phyloP scores from a whole-genome alignment of 441 rosid species.

The Gossypium schwendimanii region DNA sequence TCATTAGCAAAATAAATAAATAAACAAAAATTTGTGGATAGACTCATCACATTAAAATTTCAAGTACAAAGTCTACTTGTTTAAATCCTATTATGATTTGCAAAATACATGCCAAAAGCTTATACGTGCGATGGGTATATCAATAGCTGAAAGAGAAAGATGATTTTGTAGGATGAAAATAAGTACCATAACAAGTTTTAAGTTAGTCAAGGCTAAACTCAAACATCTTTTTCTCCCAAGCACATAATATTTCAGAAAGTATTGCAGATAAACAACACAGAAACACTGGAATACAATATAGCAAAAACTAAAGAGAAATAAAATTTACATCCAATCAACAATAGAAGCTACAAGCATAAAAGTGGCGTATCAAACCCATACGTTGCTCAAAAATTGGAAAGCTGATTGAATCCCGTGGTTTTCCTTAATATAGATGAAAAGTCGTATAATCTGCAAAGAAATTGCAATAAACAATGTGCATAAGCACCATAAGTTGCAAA shows the following conservation, averaged over 20 bases:
- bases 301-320: constrained; percentile 5
- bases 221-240: not conserved
- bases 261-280: constrained; percentile 9
- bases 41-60: constrained; percentile 2
- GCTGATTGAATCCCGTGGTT: constrained; percentile 73
- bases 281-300: not conserved
- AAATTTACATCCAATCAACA: not conserved
- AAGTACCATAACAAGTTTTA: not conserved
- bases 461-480: constrained; percentile 14
- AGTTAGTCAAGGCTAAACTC: constrained; percentile 4
- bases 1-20: not conserved
- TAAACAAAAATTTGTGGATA: not conserved
- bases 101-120: constrained; percentile 1
- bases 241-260: not conserved
- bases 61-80: not conserved
- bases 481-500: constrained; percentile 16
- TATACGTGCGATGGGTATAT: not conserved
- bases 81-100: not conserved
- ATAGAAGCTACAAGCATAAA: not conserved
- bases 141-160: not conserved
- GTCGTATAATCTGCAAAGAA: constrained; percentile 75
- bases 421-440: constrained; percentile 82
- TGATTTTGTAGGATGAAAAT: not conserved
- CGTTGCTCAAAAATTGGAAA: constrained; percentile 88
- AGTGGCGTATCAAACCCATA: constrained; percentile 28